Percentiles rank a stretch among this genome's conserved stretches.
phyloP scores from a whole-genome alignment of 2,329 filamentous ascomycete genomes.

The Conoideocrella luteorostrata region DNA sequence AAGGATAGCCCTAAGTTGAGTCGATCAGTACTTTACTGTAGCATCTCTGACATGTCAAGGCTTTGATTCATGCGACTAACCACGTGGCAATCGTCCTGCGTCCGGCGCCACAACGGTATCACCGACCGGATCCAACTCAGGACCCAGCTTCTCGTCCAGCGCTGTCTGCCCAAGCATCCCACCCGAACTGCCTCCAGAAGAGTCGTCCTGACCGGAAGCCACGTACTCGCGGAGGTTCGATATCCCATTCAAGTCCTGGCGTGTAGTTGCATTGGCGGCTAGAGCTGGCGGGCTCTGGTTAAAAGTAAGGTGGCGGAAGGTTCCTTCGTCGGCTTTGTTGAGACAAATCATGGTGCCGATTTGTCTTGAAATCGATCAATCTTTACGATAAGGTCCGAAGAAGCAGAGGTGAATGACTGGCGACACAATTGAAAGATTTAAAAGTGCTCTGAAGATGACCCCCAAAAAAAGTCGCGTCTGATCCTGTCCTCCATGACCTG shows the following conservation, averaged over 20 bases:
- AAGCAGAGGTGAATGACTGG: too few species aligned
- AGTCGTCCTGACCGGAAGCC: slow-evolving; percentile 27
- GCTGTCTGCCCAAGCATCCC: slow-evolving; percentile 12
- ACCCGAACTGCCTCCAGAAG: slow-evolving; percentile 19
- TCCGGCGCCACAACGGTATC: slow-evolving; percentile 8
- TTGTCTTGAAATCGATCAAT: too few species aligned
- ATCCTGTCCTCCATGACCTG: not conserved
- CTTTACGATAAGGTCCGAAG: too few species aligned
- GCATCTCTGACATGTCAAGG: slow-evolving; percentile 16
- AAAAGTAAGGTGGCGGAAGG: slow-evolving; percentile 40
- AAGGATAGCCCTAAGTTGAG: slow-evolving; percentile 20
- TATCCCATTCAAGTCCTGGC: slow-evolving; percentile 50
- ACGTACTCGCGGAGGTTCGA: slow-evolving; percentile 42
- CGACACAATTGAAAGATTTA: too few species aligned
- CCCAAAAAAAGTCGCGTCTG: not conserved
- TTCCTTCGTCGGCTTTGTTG: slow-evolving; percentile 46
- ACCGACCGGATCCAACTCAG: not conserved
- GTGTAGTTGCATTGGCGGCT: slow-evolving; percentile 42
- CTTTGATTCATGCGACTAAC: not conserved
- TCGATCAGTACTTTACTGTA: slow-evolving; percentile 8
- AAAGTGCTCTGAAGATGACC: too few species aligned
- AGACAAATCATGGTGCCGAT: slow-evolving; percentile 45
- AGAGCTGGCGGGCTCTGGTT: slow-evolving; percentile 48
- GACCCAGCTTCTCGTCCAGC: slow-evolving; percentile 20
- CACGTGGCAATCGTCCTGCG: slow-evolving; percentile 22